These are phyloP conservation scores for Apiospora pterosperma DNA, from an alignment of 2,329 filamentous ascomycete genomes.

Conservation along the genomic window DNA sequence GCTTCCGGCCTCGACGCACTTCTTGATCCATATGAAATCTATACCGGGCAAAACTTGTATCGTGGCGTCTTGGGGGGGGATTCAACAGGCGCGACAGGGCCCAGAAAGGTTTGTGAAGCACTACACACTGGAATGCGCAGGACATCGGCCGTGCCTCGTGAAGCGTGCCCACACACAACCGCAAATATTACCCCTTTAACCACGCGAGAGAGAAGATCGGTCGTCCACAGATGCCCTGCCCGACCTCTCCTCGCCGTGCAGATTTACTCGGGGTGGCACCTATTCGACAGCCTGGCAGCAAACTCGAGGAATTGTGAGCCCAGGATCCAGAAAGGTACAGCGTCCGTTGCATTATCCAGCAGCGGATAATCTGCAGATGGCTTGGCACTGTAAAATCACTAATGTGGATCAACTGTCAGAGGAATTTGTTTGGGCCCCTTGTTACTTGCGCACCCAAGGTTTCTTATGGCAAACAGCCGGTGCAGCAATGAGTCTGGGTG, in stretches of 20 bases:
- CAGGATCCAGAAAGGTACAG: background rate
- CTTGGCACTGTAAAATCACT: background rate
- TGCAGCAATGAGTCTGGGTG: background rate
- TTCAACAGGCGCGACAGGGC: background rate
- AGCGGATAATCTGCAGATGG: background rate
- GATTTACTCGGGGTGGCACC: background rate
- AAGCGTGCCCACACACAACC: background rate
- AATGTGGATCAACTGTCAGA: background rate
- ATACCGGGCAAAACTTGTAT: background rate
- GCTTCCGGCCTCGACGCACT: background rate
- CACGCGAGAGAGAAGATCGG: background rate
- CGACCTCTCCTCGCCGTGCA: background rate
- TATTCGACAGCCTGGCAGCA: background rate
- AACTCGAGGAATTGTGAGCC: background rate
- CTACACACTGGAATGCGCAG: background rate
- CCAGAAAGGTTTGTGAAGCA: background rate
- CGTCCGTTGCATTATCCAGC: background rate
- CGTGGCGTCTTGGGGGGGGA: background rate
- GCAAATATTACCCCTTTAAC: background rate
- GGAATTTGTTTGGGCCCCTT: background rate
- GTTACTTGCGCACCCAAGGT: background rate
- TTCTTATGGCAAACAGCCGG: background rate
- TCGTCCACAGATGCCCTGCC: background rate
- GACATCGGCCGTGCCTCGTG: background rate
- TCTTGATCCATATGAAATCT: background rate